Evolutionary conservation across 2,329 filamentous ascomycete species (phyloP), one percentile per base, ranked within the genome.

Genomic region (Pyrenophora teres): DNA sequence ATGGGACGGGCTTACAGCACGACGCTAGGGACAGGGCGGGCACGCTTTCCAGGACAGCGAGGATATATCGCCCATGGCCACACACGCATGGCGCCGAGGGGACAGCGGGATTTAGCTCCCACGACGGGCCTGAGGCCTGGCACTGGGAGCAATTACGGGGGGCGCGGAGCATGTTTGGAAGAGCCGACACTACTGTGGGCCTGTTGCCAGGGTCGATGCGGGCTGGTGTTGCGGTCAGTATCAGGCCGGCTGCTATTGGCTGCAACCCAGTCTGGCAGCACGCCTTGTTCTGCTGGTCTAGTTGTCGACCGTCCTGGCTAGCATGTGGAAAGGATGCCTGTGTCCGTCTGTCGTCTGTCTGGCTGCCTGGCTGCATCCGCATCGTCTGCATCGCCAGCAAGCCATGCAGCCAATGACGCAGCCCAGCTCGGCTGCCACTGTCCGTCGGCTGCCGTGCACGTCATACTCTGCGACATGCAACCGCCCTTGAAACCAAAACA

Each of bases 51-150:
- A 52, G 48, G 40, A 36, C 21, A 48, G 35, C 38, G 46, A 45
- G 55, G 44, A 21, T 33, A 38, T 38, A 25, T 21, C 36, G 47
- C 19, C 40, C 32, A 43, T 52, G 39, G 43, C 47, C 33, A 18
- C 35, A 18, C 35, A 48, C 40, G 41, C 40, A 56, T 52, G 48
- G 41, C 52, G 56, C 52, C 53, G 53, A 62, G 57, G 42, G 50
- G 37, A 51, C 55, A 55, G 63, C 64, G 58, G 64, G 53, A 52
- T 60, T 60, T 65, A 62, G 65, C 57, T 60, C 40, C 51, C 58
- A 59, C 41, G 37, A 31, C 50, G 54, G 55, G 37, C 19, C 10
- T 40, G 37, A 23, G 37, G 27, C 30, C 27, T 27, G 33, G 39
- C 40, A 33, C 31, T 54, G 46, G 52, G 25, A 53, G 62, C 54